These are phyloP conservation scores for Aspergillus saccharolyticus DNA, from an alignment of 495 filamentous ascomycete species.

Conservation along the genomic window DNA sequence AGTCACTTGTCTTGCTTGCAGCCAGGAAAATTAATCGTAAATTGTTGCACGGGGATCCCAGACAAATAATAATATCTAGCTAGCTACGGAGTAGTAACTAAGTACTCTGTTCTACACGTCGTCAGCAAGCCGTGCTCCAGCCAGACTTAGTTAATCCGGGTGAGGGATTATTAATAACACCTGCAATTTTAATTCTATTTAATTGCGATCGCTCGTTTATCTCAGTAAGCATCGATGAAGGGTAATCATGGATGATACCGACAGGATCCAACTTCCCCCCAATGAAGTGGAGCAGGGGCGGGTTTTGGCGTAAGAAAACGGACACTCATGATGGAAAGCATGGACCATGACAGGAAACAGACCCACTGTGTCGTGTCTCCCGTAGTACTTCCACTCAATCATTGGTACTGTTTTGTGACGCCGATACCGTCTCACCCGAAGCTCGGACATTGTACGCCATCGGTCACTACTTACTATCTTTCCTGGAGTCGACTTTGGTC, in stretches of 20 bases:
- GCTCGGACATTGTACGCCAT: not conserved
- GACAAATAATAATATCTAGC: no score
- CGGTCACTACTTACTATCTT: not conserved
- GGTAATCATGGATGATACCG: not conserved
- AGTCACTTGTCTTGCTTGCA: no score
- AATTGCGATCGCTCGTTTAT: not conserved
- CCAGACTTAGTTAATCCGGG: not conserved
- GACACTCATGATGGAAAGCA: conserved; percentile 13
- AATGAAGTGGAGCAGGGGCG: conserved; percentile 1
- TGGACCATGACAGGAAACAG: conserved; percentile 22
- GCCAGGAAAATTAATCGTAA: no score
- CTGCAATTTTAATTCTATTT: not conserved
- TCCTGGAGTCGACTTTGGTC: not conserved
- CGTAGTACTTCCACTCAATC: no score
- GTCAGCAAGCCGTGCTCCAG: conserved; percentile 1
- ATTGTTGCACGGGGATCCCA: no score
- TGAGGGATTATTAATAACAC: not conserved
- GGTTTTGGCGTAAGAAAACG: not conserved
- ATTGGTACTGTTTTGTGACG: conserved; percentile 7
- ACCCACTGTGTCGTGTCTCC: conserved; percentile 10
- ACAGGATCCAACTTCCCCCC: not conserved
- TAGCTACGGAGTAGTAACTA: no score
- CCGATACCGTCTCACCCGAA: conserved; percentile 7
- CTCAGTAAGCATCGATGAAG: not conserved
- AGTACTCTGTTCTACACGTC: not conserved